Evolutionary conservation across 805 yeast species (phyloP).

Genomic region (Candida germanica): DNA sequence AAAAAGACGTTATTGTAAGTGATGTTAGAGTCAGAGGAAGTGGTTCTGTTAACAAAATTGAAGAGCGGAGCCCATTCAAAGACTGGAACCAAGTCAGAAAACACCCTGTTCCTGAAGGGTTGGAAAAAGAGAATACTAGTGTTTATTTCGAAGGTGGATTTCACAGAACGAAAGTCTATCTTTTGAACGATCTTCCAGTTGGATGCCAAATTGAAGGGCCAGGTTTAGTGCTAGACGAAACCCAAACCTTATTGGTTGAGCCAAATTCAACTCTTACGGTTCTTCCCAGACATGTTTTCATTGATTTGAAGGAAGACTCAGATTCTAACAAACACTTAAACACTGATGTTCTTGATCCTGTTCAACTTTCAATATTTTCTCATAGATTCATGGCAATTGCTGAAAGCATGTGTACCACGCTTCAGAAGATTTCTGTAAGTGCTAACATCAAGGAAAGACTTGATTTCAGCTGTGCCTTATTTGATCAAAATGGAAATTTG

Average conservation of each 20-base stretch:
- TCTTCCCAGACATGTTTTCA: conserved; percentile 59
- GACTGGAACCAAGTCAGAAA: conserved; percentile 16
- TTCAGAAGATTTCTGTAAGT: conserved; percentile 76
- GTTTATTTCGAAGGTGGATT: conserved; percentile 58
- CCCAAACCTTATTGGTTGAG: conserved; percentile 75
- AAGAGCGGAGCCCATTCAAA: conserved; percentile 50
- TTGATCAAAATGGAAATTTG: conserved; percentile 70
- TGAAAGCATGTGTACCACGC: conserved; percentile 81
- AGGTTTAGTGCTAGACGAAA: conserved; percentile 72
- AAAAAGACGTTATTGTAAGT: conserved; percentile 59
- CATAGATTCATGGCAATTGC: conserved; percentile 90
- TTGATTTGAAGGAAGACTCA: conserved; percentile 26
- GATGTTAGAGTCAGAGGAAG: conserved; percentile 73
- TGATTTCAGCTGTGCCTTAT: conserved; percentile 82
- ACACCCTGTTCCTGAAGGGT: conserved; percentile 5
- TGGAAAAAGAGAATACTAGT: conserved; percentile 5
- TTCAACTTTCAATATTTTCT: conserved; percentile 71
- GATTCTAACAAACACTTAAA: conserved; percentile 9
- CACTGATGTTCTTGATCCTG: conserved; percentile 51
- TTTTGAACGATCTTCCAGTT: conserved; percentile 48
- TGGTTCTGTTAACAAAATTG: conserved; percentile 47
- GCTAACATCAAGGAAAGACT: conserved; percentile 81
- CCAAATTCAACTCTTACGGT: conserved; percentile 58
- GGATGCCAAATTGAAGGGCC: conserved; percentile 67
- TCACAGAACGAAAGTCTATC: conserved; percentile 45